Evolutionary conservation across 2,329 filamentous ascomycete species (phyloP).

Genomic region (Fusarium sp.): DNA sequence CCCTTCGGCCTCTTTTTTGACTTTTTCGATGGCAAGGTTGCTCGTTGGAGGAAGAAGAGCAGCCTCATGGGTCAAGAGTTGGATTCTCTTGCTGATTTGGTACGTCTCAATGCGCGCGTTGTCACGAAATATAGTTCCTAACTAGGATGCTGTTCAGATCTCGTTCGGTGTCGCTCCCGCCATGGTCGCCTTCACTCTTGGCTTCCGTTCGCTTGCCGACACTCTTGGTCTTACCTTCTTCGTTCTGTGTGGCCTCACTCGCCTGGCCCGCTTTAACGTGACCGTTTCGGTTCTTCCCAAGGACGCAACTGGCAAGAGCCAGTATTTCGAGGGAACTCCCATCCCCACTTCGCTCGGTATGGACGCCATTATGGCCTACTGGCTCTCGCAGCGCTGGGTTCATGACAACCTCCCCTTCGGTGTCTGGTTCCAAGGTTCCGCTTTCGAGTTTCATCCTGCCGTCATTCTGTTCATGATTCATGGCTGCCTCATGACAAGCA

Average conservation of each 20-base stretch:
- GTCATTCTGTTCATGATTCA: conserved; percentile 86
- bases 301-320: conserved; percentile 89
- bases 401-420: conserved; percentile 84
- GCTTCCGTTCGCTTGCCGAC: conserved; percentile 85
- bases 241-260: conserved; percentile 92
- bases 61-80: conserved; percentile 98
- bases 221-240: conserved; percentile 86
- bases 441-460: conserved; percentile 86
- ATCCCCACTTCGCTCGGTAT: conserved; percentile 91
- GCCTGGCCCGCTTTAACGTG: conserved; percentile 97
- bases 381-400: conserved; percentile 84
- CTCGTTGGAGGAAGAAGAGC: conserved; percentile 95
- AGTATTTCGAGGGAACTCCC: conserved; percentile 97
- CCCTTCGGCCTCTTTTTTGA: conserved; percentile 97
- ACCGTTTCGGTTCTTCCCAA: conserved; percentile 91
- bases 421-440: conserved; percentile 72
- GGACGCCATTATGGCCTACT: conserved; percentile 88
- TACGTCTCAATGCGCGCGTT: conserved; percentile 59
- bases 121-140: conserved; percentile 3
- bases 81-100: conserved; percentile 94
- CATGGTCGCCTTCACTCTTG: conserved; percentile 87
- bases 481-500: conserved; percentile 94
- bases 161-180: conserved; percentile 95
- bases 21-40: conserved; percentile 97
- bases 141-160: conserved; percentile 68